A percentile compares a stretch with the other conserved stretches of the same genome.
Conservation (phyloP, 768 basidiomycete species). For the Calvatia gigantea region DNA sequence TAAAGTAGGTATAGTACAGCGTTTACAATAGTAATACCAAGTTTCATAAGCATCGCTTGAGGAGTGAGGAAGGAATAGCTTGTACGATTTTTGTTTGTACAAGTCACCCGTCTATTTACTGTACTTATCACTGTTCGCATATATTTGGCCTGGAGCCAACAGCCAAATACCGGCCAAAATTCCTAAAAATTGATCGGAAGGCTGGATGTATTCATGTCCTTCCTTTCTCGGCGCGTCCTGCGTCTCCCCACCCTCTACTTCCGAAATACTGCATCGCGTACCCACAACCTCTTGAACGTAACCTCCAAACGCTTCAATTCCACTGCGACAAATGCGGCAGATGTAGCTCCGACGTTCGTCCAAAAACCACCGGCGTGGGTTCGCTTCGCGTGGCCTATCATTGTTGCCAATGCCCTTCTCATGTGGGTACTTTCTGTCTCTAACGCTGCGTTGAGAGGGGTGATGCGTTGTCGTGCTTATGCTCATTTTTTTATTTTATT, state of each 20-base stretch:
- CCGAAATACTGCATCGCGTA: background rate
- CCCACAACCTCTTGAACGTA: background rate
- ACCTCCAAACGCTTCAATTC: background rate
- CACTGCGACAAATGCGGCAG: background rate
- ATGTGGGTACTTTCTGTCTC: background rate
- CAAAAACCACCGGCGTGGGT: constrained; percentile 6
- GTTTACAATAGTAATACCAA: too few species aligned
- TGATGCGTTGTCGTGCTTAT: background rate
- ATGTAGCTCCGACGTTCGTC: background rate
- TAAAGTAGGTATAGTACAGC: too few species aligned
- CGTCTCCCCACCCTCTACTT: background rate
- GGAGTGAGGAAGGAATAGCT: too few species aligned
- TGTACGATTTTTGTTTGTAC: too few species aligned
- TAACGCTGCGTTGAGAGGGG: background rate
- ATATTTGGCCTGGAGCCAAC: too few species aligned
- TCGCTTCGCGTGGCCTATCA: constrained; percentile 10
- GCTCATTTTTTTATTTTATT: too few species aligned
- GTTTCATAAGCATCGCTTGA: too few species aligned
- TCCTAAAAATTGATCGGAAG: too few species aligned
- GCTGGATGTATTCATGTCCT: too few species aligned
- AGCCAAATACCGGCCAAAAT: too few species aligned
- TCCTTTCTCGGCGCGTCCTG: background rate
- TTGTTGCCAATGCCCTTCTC: constrained; percentile 10
- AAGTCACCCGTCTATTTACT: too few species aligned
- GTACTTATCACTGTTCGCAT: too few species aligned